Conservation (phyloP, 2,329 filamentous ascomycete genomes). For the Pleomassaria siparia region DNA sequence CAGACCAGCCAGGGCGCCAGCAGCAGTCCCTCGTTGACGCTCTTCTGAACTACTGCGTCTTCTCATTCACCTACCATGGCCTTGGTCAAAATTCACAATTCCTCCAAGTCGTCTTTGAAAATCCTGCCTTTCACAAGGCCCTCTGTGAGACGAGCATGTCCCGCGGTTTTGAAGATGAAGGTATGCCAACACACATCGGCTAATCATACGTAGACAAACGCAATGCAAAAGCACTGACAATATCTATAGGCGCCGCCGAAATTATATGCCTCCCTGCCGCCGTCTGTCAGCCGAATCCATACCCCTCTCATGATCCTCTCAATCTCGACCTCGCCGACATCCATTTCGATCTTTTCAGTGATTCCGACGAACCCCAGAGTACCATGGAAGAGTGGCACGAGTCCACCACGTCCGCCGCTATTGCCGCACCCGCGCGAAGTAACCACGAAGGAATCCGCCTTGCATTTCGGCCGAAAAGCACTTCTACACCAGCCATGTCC, state of each 20-base stretch:
- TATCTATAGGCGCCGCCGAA: conserved; percentile 1
- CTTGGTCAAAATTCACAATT: conserved; percentile 42
- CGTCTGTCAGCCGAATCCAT: not conserved
- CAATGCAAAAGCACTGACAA: no score
- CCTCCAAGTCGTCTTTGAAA: conserved; percentile 37
- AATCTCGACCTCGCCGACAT: not conserved
- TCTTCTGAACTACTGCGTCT: conserved; percentile 48
- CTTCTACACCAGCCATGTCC: not conserved
- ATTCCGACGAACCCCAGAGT: not conserved
- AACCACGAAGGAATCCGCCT: no score
- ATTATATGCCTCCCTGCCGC: not conserved
- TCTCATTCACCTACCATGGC: conserved; percentile 40
- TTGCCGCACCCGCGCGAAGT: no score
- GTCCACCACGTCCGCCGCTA: no score
- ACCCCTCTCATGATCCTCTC: not conserved
- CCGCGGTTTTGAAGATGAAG: conserved; percentile 44
- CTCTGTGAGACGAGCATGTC: conserved; percentile 43
- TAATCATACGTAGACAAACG: no score
- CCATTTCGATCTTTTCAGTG: conserved; percentile 1
- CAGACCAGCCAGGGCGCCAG: conserved; percentile 20
- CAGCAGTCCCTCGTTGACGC: conserved; percentile 39
- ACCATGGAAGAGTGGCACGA: no score
- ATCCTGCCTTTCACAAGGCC: conserved; percentile 44
- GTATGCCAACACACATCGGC: conserved; percentile 28
- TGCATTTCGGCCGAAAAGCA: conserved; percentile 2